A percentile compares a stretch with the other conserved stretches of the same genome.
Conservation (phyloP, 1,284 basidiomycete genomes). For the Trichosporon sp. region DNA sequence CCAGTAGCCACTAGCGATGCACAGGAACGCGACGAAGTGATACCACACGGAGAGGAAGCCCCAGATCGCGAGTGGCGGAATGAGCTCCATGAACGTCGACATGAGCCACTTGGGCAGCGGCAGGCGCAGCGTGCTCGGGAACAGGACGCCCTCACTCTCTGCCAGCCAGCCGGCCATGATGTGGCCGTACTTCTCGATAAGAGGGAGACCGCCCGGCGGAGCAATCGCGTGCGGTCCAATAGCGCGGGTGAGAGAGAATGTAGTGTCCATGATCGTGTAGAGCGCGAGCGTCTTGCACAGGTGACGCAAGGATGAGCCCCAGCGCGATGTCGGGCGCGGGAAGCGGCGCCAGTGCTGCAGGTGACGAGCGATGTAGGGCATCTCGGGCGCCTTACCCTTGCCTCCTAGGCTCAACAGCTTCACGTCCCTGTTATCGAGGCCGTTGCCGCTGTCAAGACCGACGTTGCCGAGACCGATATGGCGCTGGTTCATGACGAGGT, state of each 20-base stretch:
- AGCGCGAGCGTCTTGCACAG: slow-evolving; percentile 30
- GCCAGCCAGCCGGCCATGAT: slow-evolving; percentile 30
- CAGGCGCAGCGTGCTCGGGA: not conserved
- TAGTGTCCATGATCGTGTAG: slow-evolving; percentile 42
- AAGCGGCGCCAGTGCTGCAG: slow-evolving; percentile 6
- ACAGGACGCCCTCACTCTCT: not conserved
- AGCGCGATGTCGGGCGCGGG: slow-evolving; percentile 30
- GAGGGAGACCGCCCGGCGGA: slow-evolving; percentile 32
- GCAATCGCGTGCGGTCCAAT: slow-evolving; percentile 25
- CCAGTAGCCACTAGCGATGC: slow-evolving; percentile 39
- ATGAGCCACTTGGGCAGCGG: slow-evolving; percentile 29
- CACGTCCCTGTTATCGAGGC: slow-evolving; percentile 15
- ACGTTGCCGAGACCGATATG: slow-evolving; percentile 42
- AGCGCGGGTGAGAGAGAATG: slow-evolving; percentile 38
- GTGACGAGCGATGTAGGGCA: not conserved
- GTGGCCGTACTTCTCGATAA: slow-evolving; percentile 38
- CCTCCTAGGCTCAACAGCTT: not conserved
- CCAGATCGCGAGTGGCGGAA: slow-evolving; percentile 41
- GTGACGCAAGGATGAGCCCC: slow-evolving; percentile 39
- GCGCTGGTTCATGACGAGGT: slow-evolving; percentile 43
- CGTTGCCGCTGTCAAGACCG: slow-evolving; percentile 29
- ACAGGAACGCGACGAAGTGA: slow-evolving; percentile 39
- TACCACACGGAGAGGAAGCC: slow-evolving; percentile 45
- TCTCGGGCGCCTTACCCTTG: not conserved
- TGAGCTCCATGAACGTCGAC: slow-evolving; percentile 32